Evolutionary conservation across 768 basidiomycete genomes (phyloP).

Genomic region (Russula sp.): DNA sequence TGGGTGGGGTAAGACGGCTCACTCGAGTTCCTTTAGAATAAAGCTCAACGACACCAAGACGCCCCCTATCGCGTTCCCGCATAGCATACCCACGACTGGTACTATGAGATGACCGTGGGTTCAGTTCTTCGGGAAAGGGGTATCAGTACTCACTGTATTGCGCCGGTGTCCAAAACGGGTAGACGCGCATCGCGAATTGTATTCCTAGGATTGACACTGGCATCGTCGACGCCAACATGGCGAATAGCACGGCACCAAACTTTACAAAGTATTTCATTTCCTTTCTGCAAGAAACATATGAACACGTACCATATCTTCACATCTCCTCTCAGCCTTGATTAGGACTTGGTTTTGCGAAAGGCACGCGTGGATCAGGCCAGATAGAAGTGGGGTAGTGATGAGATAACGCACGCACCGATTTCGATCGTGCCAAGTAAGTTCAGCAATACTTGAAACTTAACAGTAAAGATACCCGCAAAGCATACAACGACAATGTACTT

Average conservation of each 20-base stretch:
- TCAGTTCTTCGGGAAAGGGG: constrained; percentile 1
- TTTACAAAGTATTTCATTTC: constrained; percentile 30
- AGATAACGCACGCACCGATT: constrained; percentile 49
- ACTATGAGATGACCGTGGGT: constrained; percentile 42
- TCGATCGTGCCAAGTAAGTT: constrained; percentile 78
- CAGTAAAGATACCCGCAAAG: background rate
- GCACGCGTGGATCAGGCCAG: background rate
- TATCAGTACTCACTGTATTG: constrained; percentile 42
- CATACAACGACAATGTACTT: constrained; percentile 36
- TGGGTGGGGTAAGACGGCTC: constrained; percentile 32
- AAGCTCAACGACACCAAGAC: constrained; percentile 68
- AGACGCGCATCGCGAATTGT: constrained; percentile 71
- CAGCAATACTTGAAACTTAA: constrained; percentile 49
- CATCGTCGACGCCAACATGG: constrained; percentile 70
- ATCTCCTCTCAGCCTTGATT: constrained; percentile 75
- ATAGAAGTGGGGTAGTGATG: background rate
- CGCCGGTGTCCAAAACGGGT: constrained; percentile 76
- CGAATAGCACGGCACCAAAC: constrained; percentile 65
- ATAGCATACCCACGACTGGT: constrained; percentile 83
- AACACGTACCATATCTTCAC: constrained; percentile 64
- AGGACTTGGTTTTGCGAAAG: constrained; percentile 46
- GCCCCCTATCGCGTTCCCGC: constrained; percentile 73
- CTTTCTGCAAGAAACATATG: background rate
- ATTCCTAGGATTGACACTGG: constrained; percentile 77
- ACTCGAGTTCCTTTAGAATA: constrained; percentile 74